Base-by-base conservation (phyloP, 164 flowering plant genomes). In the Dillenia turbinata region DNA sequence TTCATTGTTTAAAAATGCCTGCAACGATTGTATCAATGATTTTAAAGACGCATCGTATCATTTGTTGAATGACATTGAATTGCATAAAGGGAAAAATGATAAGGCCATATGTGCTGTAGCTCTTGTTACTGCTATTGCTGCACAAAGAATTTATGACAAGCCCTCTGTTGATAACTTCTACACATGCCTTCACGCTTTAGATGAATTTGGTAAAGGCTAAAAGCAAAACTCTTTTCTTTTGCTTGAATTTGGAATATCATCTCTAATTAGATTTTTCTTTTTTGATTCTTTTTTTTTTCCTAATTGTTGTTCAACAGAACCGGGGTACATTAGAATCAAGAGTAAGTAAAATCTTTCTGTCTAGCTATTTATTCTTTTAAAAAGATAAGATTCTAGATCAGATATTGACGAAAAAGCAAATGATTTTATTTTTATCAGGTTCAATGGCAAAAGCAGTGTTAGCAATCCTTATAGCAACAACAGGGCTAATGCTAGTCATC, bases 131-230 rank as follows among this genome's bases (percentile, higher is more conserved):
- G 56, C 78, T 14, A 47, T 81, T 49, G 75, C 78, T 8, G 73
- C 80, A 8, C 52, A 13, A 13, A 66, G 52, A 7, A 44, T 66
- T 14, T 59, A 24, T 7, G 50, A 82, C 64, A 51, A 8, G 10
- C 52, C 66, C 5, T 69, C 55, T 62, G 44, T 73, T 12, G 63
- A 59, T 10, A 76, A 81, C 54, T 79, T 81, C 64, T 78, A 64
- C 45, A 57, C 81, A 10, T 85, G 94, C 57, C 67, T 85, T 67
- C 77, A 64, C 14, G 70, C 67, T 58, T 58, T 78, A 55, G 73
- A 81, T 12, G 9, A 9, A 14, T 11, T 14, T 0, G 79, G 90
- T 83, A 74, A 66, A 70, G 22, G 22, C 22, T 19, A 19, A 19
- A 19, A 1, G 22, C 22, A 19, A 58, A 9, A 10, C 15, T 46